Base-by-base conservation (phyloP, 2,329 filamentous ascomycete species). In the Coniella lustricola region DNA sequence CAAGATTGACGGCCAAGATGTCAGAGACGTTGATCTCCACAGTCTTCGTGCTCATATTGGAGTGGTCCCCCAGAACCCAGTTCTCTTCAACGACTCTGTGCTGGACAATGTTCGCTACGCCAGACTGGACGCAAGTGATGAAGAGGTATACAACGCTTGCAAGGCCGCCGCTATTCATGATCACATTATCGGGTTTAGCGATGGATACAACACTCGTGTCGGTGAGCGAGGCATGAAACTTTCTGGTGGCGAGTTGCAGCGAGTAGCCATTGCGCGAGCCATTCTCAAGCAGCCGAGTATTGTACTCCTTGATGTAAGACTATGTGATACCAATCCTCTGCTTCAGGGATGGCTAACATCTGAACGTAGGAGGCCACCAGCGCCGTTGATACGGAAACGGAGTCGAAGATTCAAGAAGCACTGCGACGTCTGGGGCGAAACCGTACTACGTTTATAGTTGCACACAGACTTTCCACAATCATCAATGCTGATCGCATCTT, bases 271-370 rank as follows among this genome's bases (percentile, higher is more conserved):
- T 59, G 82, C 82, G 7, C 78, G 86, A 21, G 84, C 86, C 1
- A 76, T 91, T 41, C 69, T 90, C 55, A 87, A 87, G 64, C 76
- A 78, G 50, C 85, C 87, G 0, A 81, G 87, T 48, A 82, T 90
- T 51, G 79, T 91, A 9, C 74, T 91, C 34, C 74, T 91, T 1
- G 87, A 91, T 55, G 44, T 46, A 20, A 39, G 44, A 7, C 12
- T 3, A 13, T 40, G 3, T 2, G 7, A 4, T 8, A 12, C 20
- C 3, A 14, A 17, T 9, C 10, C 35, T 3, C 20, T 33, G 16
- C 9, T 22, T 29, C 7, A 17, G 13, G 12, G 5, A n/a, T 32
- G 16, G 20, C 36, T 39, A 21, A 46, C 18, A n/a, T 5, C 9
- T 4, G 22, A 5, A 9, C 4, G 8, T 14, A 46, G 44, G 87